Conservation (phyloP, 805 yeast genomes). For the Saturnispora serradocipensis region DNA sequence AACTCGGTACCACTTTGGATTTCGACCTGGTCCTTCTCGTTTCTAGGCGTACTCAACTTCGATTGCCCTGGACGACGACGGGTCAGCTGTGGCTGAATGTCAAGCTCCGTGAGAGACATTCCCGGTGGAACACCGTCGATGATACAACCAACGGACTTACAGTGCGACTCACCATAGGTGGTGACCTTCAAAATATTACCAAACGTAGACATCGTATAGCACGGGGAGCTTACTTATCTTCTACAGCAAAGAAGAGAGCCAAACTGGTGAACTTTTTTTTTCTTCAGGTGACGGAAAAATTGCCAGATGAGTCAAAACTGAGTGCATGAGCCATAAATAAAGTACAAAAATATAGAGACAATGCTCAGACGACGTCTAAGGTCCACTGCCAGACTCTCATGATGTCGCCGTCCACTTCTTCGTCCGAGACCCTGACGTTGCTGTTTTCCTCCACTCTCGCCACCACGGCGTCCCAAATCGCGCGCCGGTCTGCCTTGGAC, state of each 20-base stretch:
- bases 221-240: neutral
- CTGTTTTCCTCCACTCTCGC: conserved; percentile 53
- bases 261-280: neutral
- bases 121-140: conserved; percentile 99
- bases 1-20: conserved; percentile 93
- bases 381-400: conserved; percentile 87
- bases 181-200: conserved; percentile 67
- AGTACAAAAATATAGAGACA: neutral
- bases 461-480: conserved; percentile 52
- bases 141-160: conserved; percentile 95
- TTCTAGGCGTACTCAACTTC: conserved; percentile 85
- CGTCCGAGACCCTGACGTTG: conserved; percentile 49
- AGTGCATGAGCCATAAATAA: neutral
- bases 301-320: conserved; percentile 4
- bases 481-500: conserved; percentile 32
- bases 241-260: neutral
- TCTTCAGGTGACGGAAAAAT: neutral
- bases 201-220: conserved; percentile 55
- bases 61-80: conserved; percentile 98
- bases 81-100: conserved; percentile 90
- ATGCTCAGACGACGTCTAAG: conserved; percentile 26
- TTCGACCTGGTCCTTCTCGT: conserved; percentile 86
- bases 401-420: conserved; percentile 81
- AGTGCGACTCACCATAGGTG: conserved; percentile 97
- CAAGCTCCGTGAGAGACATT: conserved; percentile 70